phyloP scores from a whole-genome alignment of 495 filamentous ascomycete species.

The Lepidopterella palustris region DNA sequence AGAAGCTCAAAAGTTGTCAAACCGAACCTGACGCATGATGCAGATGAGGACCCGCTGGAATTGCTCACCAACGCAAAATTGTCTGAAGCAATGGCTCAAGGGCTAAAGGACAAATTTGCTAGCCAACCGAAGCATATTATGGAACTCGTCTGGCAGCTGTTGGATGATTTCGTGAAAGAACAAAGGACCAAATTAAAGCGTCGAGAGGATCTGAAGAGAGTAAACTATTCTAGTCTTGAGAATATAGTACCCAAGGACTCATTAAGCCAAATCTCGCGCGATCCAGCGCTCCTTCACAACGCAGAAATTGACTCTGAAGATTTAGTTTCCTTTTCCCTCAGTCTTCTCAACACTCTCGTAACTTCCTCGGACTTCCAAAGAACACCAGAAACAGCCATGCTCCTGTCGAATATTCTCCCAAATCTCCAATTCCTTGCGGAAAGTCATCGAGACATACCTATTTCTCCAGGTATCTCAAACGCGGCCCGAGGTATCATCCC shows the following conservation, averaged over 20 bases:
- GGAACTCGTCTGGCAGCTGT: slow-evolving; percentile 53
- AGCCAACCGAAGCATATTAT: slow-evolving; percentile 56
- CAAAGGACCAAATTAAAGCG: slow-evolving; percentile 28
- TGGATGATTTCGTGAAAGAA: slow-evolving; percentile 38
- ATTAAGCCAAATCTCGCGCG: background rate
- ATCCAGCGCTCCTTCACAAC: background rate
- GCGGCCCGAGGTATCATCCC: slow-evolving; percentile 13
- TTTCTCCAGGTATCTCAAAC: slow-evolving; percentile 13
- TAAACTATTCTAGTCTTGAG: slow-evolving; percentile 8
- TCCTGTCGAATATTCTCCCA: slow-evolving; percentile 3
- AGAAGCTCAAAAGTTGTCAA: background rate
- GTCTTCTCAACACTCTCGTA: slow-evolving; percentile 21
- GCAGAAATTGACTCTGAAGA: slow-evolving; percentile 20
- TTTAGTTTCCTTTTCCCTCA: slow-evolving; percentile 24
- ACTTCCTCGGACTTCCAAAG: slow-evolving; percentile 19
- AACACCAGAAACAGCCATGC: background rate
- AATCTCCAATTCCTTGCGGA: slow-evolving; percentile 12
- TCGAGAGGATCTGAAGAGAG: slow-evolving; percentile 9
- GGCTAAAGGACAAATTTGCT: slow-evolving; percentile 61
- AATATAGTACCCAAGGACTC: slow-evolving; percentile 8
- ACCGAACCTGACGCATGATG: slow-evolving; percentile 25
- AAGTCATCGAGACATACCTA: background rate
- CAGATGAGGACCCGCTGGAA: slow-evolving; percentile 36
- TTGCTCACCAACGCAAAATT: slow-evolving; percentile 56
- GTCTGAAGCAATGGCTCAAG: slow-evolving; percentile 60